Evolutionary conservation across 805 yeast genomes (phyloP).

Genomic region (Wickerhamiella alocasiicola): DNA sequence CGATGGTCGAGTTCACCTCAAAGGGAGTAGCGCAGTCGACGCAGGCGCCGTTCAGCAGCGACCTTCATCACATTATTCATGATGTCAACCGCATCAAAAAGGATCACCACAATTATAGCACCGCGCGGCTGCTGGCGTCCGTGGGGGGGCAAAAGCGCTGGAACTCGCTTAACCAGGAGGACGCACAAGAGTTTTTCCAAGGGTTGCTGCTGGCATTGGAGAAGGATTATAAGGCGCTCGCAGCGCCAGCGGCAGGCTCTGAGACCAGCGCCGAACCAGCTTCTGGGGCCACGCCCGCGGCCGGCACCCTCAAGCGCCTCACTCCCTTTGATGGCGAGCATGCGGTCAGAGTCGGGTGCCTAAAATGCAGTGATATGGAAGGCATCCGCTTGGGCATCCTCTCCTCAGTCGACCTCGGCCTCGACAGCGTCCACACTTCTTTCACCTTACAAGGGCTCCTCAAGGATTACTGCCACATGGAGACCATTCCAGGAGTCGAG

Average conservation of each 20-base stretch:
- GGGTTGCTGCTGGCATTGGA: slow-evolving; percentile 28
- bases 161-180: slow-evolving; percentile 84
- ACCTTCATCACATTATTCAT: slow-evolving; percentile 18
- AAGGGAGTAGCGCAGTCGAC: slow-evolving; percentile 25
- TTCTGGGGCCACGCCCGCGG: no score
- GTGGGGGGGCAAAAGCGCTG: slow-evolving; percentile 39
- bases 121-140: slow-evolving; percentile 18
- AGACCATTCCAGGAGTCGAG: slow-evolving; percentile 83
- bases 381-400: slow-evolving; percentile 75
- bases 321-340: slow-evolving; percentile 89
- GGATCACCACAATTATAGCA: slow-evolving; percentile 23
- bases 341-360: slow-evolving; percentile 83
- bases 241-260: slow-evolving; percentile 9
- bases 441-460: slow-evolving; percentile 21
- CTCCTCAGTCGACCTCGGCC: slow-evolving; percentile 28
- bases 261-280: neutral
- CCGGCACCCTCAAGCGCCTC: slow-evolving; percentile 40
- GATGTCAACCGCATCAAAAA: slow-evolving; percentile 24
- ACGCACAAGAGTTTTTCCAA: slow-evolving; percentile 93
- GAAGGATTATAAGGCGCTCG: slow-evolving; percentile 20
- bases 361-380: slow-evolving; percentile 84
- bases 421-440: slow-evolving; percentile 14
- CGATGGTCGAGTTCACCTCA: slow-evolving; percentile 45
- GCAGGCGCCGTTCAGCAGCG: slow-evolving; percentile 17
- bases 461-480: slow-evolving; percentile 39